Evolutionary conservation across 352 stramenopile species (phyloP).

Genomic region (Globisporangium solare): DNA sequence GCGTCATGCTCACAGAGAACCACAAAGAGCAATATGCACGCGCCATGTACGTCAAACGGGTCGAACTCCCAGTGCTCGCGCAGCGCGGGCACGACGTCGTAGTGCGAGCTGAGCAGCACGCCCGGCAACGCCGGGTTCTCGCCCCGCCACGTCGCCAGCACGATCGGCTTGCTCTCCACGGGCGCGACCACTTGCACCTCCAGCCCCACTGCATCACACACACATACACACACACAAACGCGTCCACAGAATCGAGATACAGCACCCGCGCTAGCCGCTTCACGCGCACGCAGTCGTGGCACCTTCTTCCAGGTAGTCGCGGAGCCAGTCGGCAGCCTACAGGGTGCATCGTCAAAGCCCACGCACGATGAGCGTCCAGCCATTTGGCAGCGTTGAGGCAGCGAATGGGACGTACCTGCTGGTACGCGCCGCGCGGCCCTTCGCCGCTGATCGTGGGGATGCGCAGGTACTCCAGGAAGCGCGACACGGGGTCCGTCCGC

Average conservation of each 20-base stretch:
- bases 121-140: constrained; percentile 70
- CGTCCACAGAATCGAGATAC: not conserved
- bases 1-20: not conserved
- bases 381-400: not conserved
- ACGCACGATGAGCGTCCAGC: not conserved
- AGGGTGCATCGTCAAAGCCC: not conserved
- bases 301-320: constrained; percentile 47
- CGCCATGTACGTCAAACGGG: constrained; percentile 70
- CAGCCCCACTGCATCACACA: constrained; percentile 26
- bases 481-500: constrained; percentile 32
- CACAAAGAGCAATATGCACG: not conserved
- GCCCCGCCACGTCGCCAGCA: constrained; percentile 84
- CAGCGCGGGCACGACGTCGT: constrained; percentile 93
- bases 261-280: not conserved
- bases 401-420: constrained; percentile 26
- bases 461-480: constrained; percentile 74
- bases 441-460: constrained; percentile 76
- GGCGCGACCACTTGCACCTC: constrained; percentile 50
- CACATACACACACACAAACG: not conserved
- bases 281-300: not conserved
- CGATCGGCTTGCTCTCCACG: constrained; percentile 79
- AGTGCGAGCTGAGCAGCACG: constrained; percentile 93
- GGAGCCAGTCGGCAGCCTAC: constrained; percentile 57
- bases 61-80: constrained; percentile 82
- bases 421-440: constrained; percentile 59